Base-by-base conservation (phyloP, 208 protist genomes). In the Leishmania martiniquensis region DNA sequence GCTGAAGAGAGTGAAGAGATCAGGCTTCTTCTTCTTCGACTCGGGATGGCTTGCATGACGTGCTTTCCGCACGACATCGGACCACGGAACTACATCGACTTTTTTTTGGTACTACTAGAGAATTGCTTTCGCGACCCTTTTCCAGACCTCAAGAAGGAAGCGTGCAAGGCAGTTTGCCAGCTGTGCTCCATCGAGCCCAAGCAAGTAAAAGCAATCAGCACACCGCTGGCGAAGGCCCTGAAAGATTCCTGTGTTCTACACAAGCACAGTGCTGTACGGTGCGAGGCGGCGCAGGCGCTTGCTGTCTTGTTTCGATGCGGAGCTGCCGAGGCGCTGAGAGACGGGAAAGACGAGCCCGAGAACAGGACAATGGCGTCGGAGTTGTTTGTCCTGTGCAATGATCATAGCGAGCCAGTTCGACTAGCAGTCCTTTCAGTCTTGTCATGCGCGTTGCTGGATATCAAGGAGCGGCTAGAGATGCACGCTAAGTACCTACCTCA, bases 21-120 rank as follows among this genome's bases (percentile, higher is more conserved):
- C 42, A 84, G 94, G 10, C 79, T 98, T 34, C 86, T 88, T 20
- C 83, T 96, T 9, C 84, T 98, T 39, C 73, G 78, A 25, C 78
- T 98, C 34, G 85, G 89, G 12, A 63, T 79, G 0, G 72, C 81
- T 25, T 98, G 94, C 86, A 91, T 98, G 83, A 82, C 89, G n/a
- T 78, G 57, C 34, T 98, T 96, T 77, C 94, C 94, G 4, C 91
- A 96, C 78, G 94, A 96, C 45, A 97, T 98, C 57, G 92, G 89
- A 44, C 88, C 91, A 29, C 85, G 93, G 25, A 93, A 93, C 72
- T 98, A 92, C 81, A 95, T 96, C 75, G 92, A 96, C 84, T 98
- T 95, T 73, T 97, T 95, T 66, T 85, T 93, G 62, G 92, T 95
- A 15, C 89, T 98, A 4, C 80, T 98, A 15, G 88, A 95, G 71